Evolutionary conservation across 805 yeast genomes (phyloP).

Genomic region (Candida oleophila): DNA sequence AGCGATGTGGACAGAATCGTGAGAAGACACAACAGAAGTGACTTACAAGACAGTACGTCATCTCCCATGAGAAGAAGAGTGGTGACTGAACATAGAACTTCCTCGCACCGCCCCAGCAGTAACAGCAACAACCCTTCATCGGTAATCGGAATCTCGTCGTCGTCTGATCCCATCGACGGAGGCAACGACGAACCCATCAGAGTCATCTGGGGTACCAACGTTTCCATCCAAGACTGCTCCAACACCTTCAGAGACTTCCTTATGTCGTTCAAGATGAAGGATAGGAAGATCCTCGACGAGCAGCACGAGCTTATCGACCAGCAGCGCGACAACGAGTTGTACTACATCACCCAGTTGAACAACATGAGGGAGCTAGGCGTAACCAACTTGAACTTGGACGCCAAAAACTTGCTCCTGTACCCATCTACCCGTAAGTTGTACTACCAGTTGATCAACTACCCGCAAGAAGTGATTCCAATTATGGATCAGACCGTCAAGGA

Average conservation of each 20-base stretch:
- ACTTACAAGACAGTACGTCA: constrained; percentile 67
- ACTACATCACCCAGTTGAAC: constrained; percentile 71
- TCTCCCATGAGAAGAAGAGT: constrained; percentile 68
- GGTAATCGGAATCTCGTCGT: constrained; percentile 11
- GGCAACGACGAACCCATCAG: constrained; percentile 66
- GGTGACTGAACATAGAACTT: constrained; percentile 41
- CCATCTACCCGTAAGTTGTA: constrained; percentile 76
- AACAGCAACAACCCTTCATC: not conserved
- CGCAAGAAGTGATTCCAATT: constrained; percentile 94
- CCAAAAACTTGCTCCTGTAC: constrained; percentile 73
- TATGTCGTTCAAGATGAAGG: constrained; percentile 76
- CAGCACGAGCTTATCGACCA: constrained; percentile 28
- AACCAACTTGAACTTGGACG: constrained; percentile 82
- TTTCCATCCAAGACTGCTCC: constrained; percentile 84
- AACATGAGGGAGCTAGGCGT: constrained; percentile 77
- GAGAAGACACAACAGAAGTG: constrained; percentile 68
- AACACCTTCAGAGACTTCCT: constrained; percentile 78
- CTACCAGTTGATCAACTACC: constrained; percentile 85
- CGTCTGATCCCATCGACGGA: constrained; percentile 25
- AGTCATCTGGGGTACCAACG: constrained; percentile 98
- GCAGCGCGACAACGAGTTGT: constrained; percentile 64
- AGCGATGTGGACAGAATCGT: constrained; percentile 44
- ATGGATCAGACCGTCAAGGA: constrained; percentile 97
- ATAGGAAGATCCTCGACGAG: constrained; percentile 54
- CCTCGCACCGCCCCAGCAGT: constrained; percentile 3